phyloP scores from a whole-genome alignment of 257 asterid species.

The Anisodus tanguticus region DNA sequence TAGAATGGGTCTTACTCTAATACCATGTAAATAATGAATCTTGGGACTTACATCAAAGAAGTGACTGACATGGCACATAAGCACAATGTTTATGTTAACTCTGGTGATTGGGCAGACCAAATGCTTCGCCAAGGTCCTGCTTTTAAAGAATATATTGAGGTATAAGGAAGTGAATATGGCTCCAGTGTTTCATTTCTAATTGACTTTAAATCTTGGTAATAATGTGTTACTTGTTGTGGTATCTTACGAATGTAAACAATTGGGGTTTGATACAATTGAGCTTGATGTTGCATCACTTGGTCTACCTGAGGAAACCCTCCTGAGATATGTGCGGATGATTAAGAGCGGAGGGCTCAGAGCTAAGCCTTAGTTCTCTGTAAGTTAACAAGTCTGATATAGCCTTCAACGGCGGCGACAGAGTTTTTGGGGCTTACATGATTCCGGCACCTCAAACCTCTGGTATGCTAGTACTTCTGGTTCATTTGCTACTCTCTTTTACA shows the following conservation, averaged over 20 bases:
- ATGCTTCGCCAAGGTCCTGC: slow-evolving; percentile 68
- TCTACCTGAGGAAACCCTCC: slow-evolving; percentile 78
- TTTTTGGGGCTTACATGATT: slow-evolving; percentile 77
- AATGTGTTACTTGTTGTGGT: neutral
- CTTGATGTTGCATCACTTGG: slow-evolving; percentile 77
- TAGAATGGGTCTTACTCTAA: too few species aligned
- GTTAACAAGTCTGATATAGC: slow-evolving; percentile 83
- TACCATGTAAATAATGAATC: too few species aligned
- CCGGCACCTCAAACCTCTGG: slow-evolving; percentile 76
- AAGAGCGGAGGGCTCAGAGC: slow-evolving; percentile 85
- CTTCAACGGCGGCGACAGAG: slow-evolving; percentile 49
- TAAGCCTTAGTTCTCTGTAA: slow-evolving; percentile 84
- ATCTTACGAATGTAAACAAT: slow-evolving; percentile 75
- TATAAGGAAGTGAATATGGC: slow-evolving; percentile 28
- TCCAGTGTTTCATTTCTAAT: neutral
- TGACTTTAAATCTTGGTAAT: neutral
- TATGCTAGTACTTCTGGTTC: slow-evolving; percentile 35
- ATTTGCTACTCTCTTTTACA: neutral
- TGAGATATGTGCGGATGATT: slow-evolving; percentile 88
- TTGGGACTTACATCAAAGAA: slow-evolving; percentile 55
- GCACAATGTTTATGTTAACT: slow-evolving; percentile 81
- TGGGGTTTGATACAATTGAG: slow-evolving; percentile 91
- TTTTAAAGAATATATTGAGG: slow-evolving; percentile 74
- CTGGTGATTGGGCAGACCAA: slow-evolving; percentile 82
- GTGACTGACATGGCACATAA: slow-evolving; percentile 77